These are phyloP conservation scores for Neofusicoccum ribis DNA, from an alignment of 2,329 filamentous ascomycete genomes.

Conservation along the genomic window DNA sequence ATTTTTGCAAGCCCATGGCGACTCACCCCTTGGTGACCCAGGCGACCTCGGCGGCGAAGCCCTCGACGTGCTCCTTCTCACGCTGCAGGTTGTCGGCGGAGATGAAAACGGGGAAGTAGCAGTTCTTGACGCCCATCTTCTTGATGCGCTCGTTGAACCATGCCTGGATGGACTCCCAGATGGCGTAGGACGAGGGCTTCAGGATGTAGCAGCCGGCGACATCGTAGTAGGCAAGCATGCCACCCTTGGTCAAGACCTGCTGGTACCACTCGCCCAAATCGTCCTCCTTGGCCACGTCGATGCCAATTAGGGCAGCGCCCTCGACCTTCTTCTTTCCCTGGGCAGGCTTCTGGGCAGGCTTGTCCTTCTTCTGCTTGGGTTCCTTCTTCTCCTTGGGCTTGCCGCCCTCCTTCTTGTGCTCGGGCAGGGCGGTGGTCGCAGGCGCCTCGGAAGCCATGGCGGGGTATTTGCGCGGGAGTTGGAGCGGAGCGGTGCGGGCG, in stretches of 20 bases:
- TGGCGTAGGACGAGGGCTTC: slow-evolving; percentile 66
- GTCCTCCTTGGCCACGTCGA: slow-evolving; percentile 79
- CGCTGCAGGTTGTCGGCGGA: slow-evolving; percentile 80
- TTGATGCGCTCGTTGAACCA: slow-evolving; percentile 71
- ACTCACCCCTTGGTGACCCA: slow-evolving; percentile 65
- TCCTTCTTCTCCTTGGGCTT: slow-evolving; percentile 22
- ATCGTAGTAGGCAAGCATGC: slow-evolving; percentile 98
- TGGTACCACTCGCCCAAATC: slow-evolving; percentile 97
- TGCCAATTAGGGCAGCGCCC: slow-evolving; percentile 73
- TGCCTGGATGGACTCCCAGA: slow-evolving; percentile 67
- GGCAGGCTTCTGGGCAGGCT: slow-evolving; percentile 27
- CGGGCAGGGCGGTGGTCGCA: slow-evolving; percentile 11
- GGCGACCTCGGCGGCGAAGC: slow-evolving; percentile 88
- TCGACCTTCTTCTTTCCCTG: slow-evolving; percentile 54
- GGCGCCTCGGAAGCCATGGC: slow-evolving; percentile 20
- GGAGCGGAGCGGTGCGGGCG: not conserved
- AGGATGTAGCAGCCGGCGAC: slow-evolving; percentile 93
- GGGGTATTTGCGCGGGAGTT: slow-evolving; percentile 6
- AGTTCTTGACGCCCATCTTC: slow-evolving; percentile 88
- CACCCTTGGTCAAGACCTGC: slow-evolving; percentile 93
- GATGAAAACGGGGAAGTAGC: slow-evolving; percentile 95
- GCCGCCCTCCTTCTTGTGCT: slow-evolving; percentile 19
- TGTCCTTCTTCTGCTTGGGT: slow-evolving; percentile 21
- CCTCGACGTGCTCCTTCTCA: slow-evolving; percentile 96
- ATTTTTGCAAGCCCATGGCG: not conserved